Evolutionary conservation across 495 filamentous ascomycete species (phyloP).

Genomic region (Sphaerosporella brunnea): DNA sequence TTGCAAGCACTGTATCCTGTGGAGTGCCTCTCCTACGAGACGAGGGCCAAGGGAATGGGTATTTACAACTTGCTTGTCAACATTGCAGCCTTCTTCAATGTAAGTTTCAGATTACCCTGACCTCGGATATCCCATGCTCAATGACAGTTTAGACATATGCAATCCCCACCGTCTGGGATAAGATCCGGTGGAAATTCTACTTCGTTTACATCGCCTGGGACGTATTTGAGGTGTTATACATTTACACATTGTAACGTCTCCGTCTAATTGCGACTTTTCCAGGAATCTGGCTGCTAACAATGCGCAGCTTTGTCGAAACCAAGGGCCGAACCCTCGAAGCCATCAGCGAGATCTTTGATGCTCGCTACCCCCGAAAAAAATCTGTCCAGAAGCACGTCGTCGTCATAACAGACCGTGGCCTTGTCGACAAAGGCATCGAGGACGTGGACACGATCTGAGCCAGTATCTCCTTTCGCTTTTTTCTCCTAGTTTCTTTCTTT

Average conservation of each 20-base stretch:
- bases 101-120: no score
- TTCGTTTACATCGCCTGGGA: conserved; percentile 26
- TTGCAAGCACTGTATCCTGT: conserved; percentile 49
- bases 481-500: conserved; percentile 4
- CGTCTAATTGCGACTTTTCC: no score
- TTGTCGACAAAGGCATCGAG: conserved; percentile 23
- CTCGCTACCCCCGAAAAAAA: conserved; percentile 21
- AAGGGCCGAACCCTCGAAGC: conserved; percentile 37
- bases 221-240: conserved; percentile 23
- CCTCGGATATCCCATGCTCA: no score
- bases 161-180: conserved; percentile 22
- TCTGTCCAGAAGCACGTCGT: conserved; percentile 17
- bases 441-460: no score
- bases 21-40: conserved; percentile 46
- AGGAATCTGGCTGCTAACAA: no score
- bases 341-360: conserved; percentile 29
- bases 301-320: conserved; percentile 37
- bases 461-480: no score
- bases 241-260: conserved; percentile 26
- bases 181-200: conserved; percentile 23
- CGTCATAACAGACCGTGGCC: conserved; percentile 20
- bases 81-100: conserved; percentile 42
- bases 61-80: conserved; percentile 38
- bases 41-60: conserved; percentile 50
- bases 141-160: conserved; percentile 3